phyloP scores from a whole-genome alignment of 208 protist species.

The Crithidia sp. region DNA sequence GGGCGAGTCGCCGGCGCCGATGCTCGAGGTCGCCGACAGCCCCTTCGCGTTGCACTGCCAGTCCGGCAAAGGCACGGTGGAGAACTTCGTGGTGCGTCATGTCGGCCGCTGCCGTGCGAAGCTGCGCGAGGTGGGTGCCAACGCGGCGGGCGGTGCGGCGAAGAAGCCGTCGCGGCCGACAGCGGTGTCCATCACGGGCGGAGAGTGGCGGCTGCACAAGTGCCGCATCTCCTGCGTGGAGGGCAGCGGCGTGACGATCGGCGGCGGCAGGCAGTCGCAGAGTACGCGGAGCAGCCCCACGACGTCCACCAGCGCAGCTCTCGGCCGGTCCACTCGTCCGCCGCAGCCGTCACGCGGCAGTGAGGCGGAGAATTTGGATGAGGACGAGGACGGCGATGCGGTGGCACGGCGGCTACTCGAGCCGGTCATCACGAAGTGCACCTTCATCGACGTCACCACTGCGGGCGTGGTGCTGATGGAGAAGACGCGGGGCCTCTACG shows the following conservation, averaged over 20 bases:
- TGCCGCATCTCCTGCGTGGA: constrained; percentile 79
- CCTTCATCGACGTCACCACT: constrained; percentile 74
- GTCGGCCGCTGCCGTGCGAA: constrained; percentile 31
- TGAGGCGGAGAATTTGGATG: background rate
- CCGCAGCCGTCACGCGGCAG: background rate
- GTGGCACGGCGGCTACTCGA: constrained; percentile 31
- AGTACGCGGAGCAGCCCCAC: background rate
- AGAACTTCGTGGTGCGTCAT: constrained; percentile 86
- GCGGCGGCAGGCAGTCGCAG: constrained; percentile 12
- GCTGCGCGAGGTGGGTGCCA: constrained; percentile 12
- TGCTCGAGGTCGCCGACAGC: constrained; percentile 61
- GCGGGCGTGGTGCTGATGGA: constrained; percentile 79
- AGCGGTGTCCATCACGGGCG: constrained; percentile 66
- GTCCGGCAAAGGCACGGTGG: constrained; percentile 65
- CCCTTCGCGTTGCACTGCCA: constrained; percentile 60
- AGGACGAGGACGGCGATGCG: constrained; percentile 9
- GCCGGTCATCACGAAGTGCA: constrained; percentile 75
- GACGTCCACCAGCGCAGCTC: background rate
- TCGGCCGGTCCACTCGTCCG: background rate
- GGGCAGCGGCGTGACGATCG: constrained; percentile 71
- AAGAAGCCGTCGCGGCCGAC: constrained; percentile 64
- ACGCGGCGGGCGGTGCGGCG: constrained; percentile 4
- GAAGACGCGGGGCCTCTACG: constrained; percentile 64
- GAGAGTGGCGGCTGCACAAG: constrained; percentile 69
- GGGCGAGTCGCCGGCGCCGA: constrained; percentile 68